Conservation (phyloP, 140 eudicot genomes). For the Ambrosia hybrid region DNA sequence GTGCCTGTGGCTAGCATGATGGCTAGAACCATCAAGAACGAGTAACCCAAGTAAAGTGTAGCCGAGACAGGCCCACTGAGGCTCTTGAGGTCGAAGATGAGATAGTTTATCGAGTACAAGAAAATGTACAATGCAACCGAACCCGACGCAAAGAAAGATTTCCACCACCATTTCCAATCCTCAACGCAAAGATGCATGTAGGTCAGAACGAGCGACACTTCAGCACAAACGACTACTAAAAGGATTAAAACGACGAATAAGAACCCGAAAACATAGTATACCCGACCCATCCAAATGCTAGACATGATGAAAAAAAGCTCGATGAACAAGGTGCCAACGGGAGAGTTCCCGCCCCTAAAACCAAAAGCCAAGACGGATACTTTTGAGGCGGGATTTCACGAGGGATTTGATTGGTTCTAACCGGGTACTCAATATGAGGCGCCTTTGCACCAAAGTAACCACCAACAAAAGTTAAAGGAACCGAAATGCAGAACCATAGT, state of each 20-base stretch:
- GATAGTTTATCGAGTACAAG: conserved; percentile 61
- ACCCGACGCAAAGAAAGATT: conserved; percentile 66
- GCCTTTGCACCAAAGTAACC: conserved; percentile 69
- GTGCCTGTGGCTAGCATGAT: conserved; percentile 71
- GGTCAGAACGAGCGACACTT: conserved; percentile 61
- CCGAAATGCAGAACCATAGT: conserved; percentile 70
- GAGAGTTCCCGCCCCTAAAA: conserved; percentile 68
- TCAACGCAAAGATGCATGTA: conserved; percentile 75
- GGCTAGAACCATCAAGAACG: conserved; percentile 65
- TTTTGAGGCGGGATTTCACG: conserved; percentile 65
- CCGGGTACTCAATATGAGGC: conserved; percentile 58
- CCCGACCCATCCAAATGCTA: conserved; percentile 75
- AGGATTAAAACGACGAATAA: conserved; percentile 57
- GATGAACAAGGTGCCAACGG: conserved; percentile 69
- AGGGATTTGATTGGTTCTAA: conserved; percentile 64
- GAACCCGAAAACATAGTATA: conserved; percentile 67
- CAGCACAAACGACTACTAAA: conserved; percentile 60
- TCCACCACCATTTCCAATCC: conserved; percentile 83
- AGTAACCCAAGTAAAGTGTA: conserved; percentile 64
- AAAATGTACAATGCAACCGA: conserved; percentile 63
- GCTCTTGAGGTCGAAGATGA: conserved; percentile 64
- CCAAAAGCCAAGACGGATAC: conserved; percentile 70
- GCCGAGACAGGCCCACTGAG: conserved; percentile 75
- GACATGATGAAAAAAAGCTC: conserved; percentile 76
- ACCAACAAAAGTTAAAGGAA: conserved; percentile 60